Percentiles rank a stretch among this genome's conserved stretches.
Conservation (phyloP, 106 monocot species). For the Iris macrosiphon region DNA sequence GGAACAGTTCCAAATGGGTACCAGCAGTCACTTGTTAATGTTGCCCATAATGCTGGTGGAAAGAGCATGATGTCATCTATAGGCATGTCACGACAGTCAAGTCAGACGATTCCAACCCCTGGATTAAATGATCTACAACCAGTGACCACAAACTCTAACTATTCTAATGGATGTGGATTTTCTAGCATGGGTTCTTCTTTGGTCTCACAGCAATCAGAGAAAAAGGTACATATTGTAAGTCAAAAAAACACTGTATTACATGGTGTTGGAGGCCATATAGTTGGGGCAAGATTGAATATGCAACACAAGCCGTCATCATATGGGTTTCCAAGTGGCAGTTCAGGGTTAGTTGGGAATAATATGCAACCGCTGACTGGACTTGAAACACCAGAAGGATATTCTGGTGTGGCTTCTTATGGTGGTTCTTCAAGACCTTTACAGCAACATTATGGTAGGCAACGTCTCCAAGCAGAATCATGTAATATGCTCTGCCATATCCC, state of each 20-base stretch:
- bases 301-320: constrained; percentile 50
- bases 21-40: constrained; percentile 36
- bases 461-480: constrained; percentile 50
- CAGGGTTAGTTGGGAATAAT: constrained; percentile 47
- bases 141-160: constrained; percentile 36
- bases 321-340: constrained; percentile 50
- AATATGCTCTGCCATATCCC: constrained; percentile 2
- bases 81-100: constrained; percentile 43
- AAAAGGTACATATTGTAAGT: constrained; percentile 55
- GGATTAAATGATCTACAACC: constrained; percentile 63
- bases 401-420: constrained; percentile 29
- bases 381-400: constrained; percentile 40
- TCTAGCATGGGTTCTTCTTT: constrained; percentile 38
- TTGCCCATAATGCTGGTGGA: constrained; percentile 34
- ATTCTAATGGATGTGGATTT: constrained; percentile 39
- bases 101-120: constrained; percentile 93
- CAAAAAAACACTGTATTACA: constrained; percentile 58
- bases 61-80: constrained; percentile 36
- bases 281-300: constrained; percentile 45
- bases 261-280: constrained; percentile 37
- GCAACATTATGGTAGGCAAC: constrained; percentile 49
- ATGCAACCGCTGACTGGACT: constrained; percentile 38
- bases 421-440: constrained; percentile 44
- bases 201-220: constrained; percentile 41
- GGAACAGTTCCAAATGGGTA: constrained; percentile 50